phyloP scores from a whole-genome alignment of 106 monocot species.

The Xerophyta viscosa region DNA sequence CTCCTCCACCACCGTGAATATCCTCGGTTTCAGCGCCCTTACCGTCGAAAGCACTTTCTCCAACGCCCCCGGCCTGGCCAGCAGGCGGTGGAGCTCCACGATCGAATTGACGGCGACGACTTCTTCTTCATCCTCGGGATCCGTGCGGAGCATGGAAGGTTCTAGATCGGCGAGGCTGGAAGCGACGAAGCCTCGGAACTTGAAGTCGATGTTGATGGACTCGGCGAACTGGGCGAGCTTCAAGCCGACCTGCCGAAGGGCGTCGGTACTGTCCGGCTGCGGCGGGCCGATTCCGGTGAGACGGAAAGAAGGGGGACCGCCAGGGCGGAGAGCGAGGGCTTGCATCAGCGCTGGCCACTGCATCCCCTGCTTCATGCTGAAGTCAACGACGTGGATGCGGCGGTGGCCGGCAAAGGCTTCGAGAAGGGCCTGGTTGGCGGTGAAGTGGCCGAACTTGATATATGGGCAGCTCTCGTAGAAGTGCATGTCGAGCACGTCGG shows the following conservation, averaged over 20 bases:
- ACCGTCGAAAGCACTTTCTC: conserved; percentile 58
- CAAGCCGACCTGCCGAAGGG: conserved; percentile 71
- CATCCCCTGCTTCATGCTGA: conserved; percentile 91
- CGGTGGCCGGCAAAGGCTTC: conserved; percentile 76
- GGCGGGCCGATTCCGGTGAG: conserved; percentile 83
- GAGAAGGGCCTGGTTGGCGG: conserved; percentile 97
- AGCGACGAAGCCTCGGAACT: conserved; percentile 64
- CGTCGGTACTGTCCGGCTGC: conserved; percentile 65
- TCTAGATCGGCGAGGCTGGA: conserved; percentile 65
- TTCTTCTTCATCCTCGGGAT: conserved; percentile 25
- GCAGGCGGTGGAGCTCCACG: conserved; percentile 69
- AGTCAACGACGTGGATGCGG: conserved; percentile 80
- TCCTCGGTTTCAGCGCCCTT: conserved; percentile 47
- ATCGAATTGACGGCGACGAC: conserved; percentile 83
- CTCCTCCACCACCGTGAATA: conserved; percentile 82
- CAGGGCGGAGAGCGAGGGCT: conserved; percentile 81
- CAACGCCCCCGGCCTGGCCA: conserved; percentile 45
- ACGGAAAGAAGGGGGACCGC: conserved; percentile 70
- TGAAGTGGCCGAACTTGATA: conserved; percentile 96
- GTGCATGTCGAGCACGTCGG: conserved; percentile 65
- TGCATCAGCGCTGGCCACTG: conserved; percentile 96
- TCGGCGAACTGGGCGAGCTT: conserved; percentile 89
- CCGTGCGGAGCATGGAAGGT: conserved; percentile 45
- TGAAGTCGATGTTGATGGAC: conserved; percentile 61
- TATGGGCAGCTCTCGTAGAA: conserved; percentile 93